phyloP scores from a whole-genome alignment of 2,329 filamentous ascomycete genomes.

The Truncatella angustata region DNA sequence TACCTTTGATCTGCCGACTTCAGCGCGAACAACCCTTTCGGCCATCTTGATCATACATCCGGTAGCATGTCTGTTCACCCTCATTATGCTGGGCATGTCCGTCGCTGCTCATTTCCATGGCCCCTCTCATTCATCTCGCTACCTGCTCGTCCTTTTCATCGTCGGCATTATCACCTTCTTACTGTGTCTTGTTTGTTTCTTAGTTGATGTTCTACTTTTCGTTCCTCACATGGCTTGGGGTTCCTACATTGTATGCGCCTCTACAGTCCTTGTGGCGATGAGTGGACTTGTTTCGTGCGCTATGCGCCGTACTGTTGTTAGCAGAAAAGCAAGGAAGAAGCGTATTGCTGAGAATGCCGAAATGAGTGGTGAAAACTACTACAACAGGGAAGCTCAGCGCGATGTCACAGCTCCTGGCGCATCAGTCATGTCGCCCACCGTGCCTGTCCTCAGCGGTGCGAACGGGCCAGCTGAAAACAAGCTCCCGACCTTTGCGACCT shows the following conservation, averaged over 20 bases:
- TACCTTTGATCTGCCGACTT: slow-evolving; percentile 55
- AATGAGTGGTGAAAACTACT: slow-evolving; percentile 95
- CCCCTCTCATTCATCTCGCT: slow-evolving; percentile 86
- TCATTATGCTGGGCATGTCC: slow-evolving; percentile 81
- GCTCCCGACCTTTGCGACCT: slow-evolving; percentile 59
- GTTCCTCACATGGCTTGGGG: slow-evolving; percentile 93
- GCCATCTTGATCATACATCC: slow-evolving; percentile 90
- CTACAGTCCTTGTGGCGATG: slow-evolving; percentile 79
- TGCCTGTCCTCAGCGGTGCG: slow-evolving; percentile 55
- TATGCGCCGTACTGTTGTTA: slow-evolving; percentile 89
- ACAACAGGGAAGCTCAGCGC: slow-evolving; percentile 64
- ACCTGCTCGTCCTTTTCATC: slow-evolving; percentile 81
- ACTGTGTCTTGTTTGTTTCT: slow-evolving; percentile 79
- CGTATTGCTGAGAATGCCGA: slow-evolving; percentile 91
- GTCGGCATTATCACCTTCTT: slow-evolving; percentile 83
- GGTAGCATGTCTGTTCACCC: slow-evolving; percentile 79
- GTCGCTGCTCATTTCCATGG: slow-evolving; percentile 80
- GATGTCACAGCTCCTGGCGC: slow-evolving; percentile 42
- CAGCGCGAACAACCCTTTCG: slow-evolving; percentile 66
- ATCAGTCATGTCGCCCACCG: slow-evolving; percentile 50
- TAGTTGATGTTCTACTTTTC: slow-evolving; percentile 92
- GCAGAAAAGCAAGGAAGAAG: slow-evolving; percentile 88
- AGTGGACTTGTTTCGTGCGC: slow-evolving; percentile 86
- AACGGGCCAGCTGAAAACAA: slow-evolving; percentile 48
- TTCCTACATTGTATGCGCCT: slow-evolving; percentile 86